These are phyloP conservation scores for Fistulifera solaris DNA, from an alignment of 108 stramenopile genomes.

Conservation along the genomic window DNA sequence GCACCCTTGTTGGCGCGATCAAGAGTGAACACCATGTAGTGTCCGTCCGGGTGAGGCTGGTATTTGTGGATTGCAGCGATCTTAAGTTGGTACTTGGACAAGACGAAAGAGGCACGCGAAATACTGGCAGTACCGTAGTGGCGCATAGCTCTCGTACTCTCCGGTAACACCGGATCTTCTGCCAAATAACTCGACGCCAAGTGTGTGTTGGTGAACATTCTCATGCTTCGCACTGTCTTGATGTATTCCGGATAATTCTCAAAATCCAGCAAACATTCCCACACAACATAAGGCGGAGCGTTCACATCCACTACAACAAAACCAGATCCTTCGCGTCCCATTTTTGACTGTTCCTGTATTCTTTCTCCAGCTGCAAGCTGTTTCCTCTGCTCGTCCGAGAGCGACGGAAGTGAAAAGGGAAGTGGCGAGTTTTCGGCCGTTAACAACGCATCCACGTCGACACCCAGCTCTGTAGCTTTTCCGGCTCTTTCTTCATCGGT, in stretches of 20 bases:
- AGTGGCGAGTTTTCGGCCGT: conserved; percentile 45
- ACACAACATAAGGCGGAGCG: conserved; percentile 69
- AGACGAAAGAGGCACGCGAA: conserved; percentile 63
- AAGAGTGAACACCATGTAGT: conserved; percentile 81
- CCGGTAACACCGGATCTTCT: conserved; percentile 57
- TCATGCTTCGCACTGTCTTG: conserved; percentile 68
- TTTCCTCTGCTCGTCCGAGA: conserved; percentile 36
- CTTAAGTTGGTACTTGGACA: conserved; percentile 77
- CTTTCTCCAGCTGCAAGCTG: conserved; percentile 49
- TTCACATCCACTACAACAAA: conserved; percentile 77
- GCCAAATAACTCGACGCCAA: conserved; percentile 49
- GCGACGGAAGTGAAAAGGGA: conserved; percentile 61
- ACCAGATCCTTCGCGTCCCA: conserved; percentile 80
- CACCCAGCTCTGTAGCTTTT: neutral
- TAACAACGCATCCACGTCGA: conserved; percentile 26
- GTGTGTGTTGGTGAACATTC: conserved; percentile 69
- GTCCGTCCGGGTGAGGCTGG: conserved; percentile 65
- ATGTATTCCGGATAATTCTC: conserved; percentile 73
- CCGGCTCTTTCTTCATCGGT: neutral
- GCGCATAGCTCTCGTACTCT: conserved; percentile 52
- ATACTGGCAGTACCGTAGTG: conserved; percentile 71
- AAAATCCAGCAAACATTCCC: conserved; percentile 85
- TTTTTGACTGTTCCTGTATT: conserved; percentile 71
- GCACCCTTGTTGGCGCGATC: conserved; percentile 74
- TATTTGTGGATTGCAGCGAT: conserved; percentile 84